Conservation (phyloP, 768 basidiomycete genomes). For the Trametes cinnabarina region DNA sequence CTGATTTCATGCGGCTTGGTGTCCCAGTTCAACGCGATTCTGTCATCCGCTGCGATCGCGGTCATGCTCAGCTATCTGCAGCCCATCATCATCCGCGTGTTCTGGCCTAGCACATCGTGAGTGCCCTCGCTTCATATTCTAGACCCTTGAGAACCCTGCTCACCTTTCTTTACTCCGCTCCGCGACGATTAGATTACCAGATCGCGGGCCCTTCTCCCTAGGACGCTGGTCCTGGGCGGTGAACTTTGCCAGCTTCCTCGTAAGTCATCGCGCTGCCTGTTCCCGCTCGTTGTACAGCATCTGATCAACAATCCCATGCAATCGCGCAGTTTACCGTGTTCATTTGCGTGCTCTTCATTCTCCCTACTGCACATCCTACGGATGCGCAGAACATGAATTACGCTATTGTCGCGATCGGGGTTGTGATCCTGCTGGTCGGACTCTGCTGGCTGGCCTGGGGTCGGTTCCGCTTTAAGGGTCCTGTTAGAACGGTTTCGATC, state of each 20-base stretch:
- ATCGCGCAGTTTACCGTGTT: conserved; percentile 46
- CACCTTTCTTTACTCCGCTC: conserved; percentile 5
- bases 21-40: conserved; percentile 50
- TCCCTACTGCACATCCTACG: conserved; percentile 55
- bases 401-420: conserved; percentile 51
- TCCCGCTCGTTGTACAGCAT: not conserved
- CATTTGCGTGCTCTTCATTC: conserved; percentile 53
- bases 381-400: conserved; percentile 56
- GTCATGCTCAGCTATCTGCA: conserved; percentile 59
- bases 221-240: conserved; percentile 53
- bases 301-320: not conserved
- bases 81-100: conserved; percentile 55
- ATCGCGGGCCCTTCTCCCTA: conserved; percentile 50
- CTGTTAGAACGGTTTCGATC: conserved; percentile 38
- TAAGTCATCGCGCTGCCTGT: conserved; percentile 25
- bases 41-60: conserved; percentile 55
- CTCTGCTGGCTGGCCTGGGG: conserved; percentile 51
- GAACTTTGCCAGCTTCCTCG: conserved; percentile 47
- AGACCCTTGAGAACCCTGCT: not conserved
- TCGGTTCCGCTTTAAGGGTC: conserved; percentile 41
- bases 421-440: conserved; percentile 42
- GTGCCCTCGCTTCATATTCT: not conserved
- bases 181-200: conserved; percentile 37
- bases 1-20: not conserved
- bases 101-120: conserved; percentile 52